phyloP scores from a whole-genome alignment of 2,329 filamentous ascomycete species.

The Onygenales sp. region DNA sequence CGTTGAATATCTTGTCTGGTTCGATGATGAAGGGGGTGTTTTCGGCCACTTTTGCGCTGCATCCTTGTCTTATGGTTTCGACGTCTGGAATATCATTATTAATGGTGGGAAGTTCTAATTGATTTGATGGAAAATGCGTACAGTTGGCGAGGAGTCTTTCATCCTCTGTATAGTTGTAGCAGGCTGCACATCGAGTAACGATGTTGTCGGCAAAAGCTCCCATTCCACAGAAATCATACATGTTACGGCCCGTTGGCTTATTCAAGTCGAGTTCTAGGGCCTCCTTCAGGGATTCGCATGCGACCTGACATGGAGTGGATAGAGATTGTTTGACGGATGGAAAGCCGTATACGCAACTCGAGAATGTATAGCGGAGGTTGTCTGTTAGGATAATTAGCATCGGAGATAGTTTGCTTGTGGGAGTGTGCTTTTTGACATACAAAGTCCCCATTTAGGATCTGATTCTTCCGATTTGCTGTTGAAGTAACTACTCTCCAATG shows the following conservation, averaged over 20 bases:
- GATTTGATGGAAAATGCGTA: constrained; percentile 17
- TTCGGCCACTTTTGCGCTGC: constrained; percentile 27
- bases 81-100: constrained; percentile 23
- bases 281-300: constrained; percentile 25
- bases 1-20: constrained; percentile 32
- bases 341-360: constrained; percentile 34
- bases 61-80: constrained; percentile 37
- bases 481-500: constrained; percentile 29
- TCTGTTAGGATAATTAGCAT: constrained; percentile 21
- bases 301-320: constrained; percentile 36
- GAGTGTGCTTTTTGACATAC: constrained; percentile 21
- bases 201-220: constrained; percentile 31
- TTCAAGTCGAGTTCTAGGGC: constrained; percentile 24
- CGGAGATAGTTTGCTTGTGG: not conserved
- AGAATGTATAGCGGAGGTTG: constrained; percentile 37
- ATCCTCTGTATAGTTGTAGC: constrained; percentile 33
- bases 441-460: constrained; percentile 37
- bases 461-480: constrained; percentile 26
- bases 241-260: constrained; percentile 19
- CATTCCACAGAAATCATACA: constrained; percentile 29
- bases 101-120: constrained; percentile 6
- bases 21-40: constrained; percentile 31
- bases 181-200: constrained; percentile 32
- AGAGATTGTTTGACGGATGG: constrained; percentile 26
- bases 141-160: constrained; percentile 36